Conservation (phyloP, 331 rosid genomes). For the Acacia pycnantha region DNA sequence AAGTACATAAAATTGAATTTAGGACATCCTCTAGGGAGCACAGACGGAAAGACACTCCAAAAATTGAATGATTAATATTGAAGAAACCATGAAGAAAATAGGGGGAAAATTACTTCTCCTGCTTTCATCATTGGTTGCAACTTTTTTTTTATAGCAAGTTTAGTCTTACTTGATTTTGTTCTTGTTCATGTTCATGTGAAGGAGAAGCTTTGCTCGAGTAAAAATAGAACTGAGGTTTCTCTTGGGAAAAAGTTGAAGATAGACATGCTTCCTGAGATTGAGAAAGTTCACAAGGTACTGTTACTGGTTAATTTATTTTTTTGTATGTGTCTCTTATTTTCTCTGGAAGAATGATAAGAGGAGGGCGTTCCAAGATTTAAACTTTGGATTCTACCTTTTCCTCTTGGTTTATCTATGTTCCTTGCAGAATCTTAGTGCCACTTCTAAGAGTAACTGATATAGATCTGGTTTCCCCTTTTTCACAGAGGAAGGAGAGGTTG, state of each 20-base stretch:
- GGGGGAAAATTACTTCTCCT: neutral
- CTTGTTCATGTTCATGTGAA: constrained; percentile 35
- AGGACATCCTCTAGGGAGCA: neutral
- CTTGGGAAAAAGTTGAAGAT: constrained; percentile 84
- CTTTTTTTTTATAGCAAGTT: neutral
- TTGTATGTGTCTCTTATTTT: neutral
- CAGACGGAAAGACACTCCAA: neutral
- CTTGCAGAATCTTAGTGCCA: neutral
- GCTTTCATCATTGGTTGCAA: neutral
- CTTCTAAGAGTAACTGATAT: neutral
- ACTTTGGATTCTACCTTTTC: neutral
- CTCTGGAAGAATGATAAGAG: constrained; percentile 19
- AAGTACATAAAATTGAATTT: neutral
- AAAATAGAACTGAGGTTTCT: constrained; percentile 79
- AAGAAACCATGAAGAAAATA: neutral
- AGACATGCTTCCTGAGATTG: constrained; percentile 96
- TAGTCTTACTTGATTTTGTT: constrained; percentile 34
- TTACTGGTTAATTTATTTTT: neutral
- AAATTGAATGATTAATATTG: neutral
- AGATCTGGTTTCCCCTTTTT: constrained; percentile 6
- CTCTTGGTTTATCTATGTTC: constrained; percentile 17
- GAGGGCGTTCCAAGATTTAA: neutral
- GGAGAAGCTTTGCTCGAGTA: constrained; percentile 92
- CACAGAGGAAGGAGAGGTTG: constrained; percentile 83
- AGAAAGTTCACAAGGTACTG: constrained; percentile 89